phyloP scores from a whole-genome alignment of 805 yeast species.

The Barnettozyma californica region DNA sequence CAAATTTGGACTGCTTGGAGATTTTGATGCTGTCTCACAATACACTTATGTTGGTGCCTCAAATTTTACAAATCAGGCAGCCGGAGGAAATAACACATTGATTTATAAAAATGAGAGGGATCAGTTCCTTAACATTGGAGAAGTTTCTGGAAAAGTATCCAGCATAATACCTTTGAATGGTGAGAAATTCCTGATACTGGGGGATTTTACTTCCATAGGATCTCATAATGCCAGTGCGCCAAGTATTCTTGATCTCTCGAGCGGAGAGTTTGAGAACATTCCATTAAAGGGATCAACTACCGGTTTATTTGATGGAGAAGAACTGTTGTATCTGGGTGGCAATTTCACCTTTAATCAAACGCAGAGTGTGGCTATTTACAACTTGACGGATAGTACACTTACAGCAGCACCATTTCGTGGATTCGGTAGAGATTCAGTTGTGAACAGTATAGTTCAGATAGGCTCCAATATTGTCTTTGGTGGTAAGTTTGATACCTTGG shows the following conservation, averaged over 20 bases:
- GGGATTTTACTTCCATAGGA: conserved; percentile 18
- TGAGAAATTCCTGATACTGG: conserved; percentile 31
- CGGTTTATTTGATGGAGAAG: conserved; percentile 42
- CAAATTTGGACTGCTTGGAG: conserved; percentile 28
- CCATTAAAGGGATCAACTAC: conserved; percentile 37
- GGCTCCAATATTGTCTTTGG: conserved; percentile 65
- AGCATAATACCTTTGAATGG: conserved; percentile 27
- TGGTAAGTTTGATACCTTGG: conserved; percentile 58
- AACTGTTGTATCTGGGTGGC: conserved; percentile 76
- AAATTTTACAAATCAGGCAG: conserved; percentile 24
- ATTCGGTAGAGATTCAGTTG: conserved; percentile 51
- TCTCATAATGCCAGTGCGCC: conserved; percentile 26
- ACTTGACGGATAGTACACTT: conserved; percentile 38
- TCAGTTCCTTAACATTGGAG: conserved; percentile 17
- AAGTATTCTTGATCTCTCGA: conserved; percentile 28
- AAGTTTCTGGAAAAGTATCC: conserved; percentile 15
- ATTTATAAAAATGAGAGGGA: conserved; percentile 15
- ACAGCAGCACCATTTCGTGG: conserved; percentile 66
- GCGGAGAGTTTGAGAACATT: conserved; percentile 16
- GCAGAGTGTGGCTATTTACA: conserved; percentile 61
- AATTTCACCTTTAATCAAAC: conserved; percentile 49
- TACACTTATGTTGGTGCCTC: conserved; percentile 32
- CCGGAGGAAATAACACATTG: conserved; percentile 13
- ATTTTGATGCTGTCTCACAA: conserved; percentile 32
- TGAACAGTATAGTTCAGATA: conserved; percentile 57